Evolutionary conservation across 108 stramenopile species (phyloP).

Genomic region (Pseudonitzschia pungens): DNA sequence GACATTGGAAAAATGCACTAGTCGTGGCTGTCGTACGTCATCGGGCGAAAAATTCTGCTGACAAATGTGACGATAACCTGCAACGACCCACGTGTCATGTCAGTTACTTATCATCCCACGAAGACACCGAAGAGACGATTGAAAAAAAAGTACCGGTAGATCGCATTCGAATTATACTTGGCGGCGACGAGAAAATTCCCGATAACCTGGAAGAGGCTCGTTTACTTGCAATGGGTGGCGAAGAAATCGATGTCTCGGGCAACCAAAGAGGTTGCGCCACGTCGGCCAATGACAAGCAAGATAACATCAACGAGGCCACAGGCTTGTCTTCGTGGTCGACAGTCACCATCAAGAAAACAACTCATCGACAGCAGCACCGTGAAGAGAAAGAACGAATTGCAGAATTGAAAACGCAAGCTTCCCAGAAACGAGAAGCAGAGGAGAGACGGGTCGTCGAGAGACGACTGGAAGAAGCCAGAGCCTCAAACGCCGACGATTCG

Average conservation of each 20-base stretch:
- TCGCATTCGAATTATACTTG: conserved; percentile 66
- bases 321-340: conserved; percentile 77
- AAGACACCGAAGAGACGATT: conserved; percentile 72
- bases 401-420: conserved; percentile 42
- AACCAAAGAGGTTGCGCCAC: not conserved
- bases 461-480: conserved; percentile 80
- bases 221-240: conserved; percentile 68
- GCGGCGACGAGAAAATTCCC: conserved; percentile 66
- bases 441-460: conserved; percentile 50
- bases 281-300: conserved; percentile 1
- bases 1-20: conserved; percentile 68
- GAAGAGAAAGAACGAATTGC: conserved; percentile 60
- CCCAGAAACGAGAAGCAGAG: conserved; percentile 43
- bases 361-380: conserved; percentile 56
- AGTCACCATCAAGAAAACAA: conserved; percentile 63
- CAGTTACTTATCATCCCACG: conserved; percentile 50
- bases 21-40: conserved; percentile 32
- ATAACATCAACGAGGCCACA: conserved; percentile 67
- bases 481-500: conserved; percentile 79
- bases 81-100: conserved; percentile 51
- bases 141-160: conserved; percentile 58
- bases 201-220: conserved; percentile 79
- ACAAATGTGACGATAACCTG: not conserved
- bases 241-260: conserved; percentile 46
- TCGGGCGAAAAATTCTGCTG: not conserved